phyloP scores from a whole-genome alignment of 129 eudicot species.

The Pittosporum tobira region DNA sequence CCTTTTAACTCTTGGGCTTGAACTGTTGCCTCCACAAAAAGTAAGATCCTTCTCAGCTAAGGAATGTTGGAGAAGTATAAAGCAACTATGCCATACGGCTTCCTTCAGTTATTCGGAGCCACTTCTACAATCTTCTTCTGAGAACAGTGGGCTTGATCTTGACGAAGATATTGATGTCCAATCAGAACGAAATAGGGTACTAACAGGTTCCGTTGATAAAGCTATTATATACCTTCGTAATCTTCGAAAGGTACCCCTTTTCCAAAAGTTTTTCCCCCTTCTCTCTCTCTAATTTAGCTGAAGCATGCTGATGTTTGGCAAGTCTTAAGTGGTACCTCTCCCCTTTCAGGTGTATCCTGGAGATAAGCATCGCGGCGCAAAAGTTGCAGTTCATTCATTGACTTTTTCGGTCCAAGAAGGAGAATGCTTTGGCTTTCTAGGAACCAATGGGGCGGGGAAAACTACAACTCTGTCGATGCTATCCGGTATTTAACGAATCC shows the following conservation, averaged over 20 bases:
- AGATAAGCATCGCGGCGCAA: slow-evolving; percentile 42
- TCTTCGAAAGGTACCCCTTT: slow-evolving; percentile 64
- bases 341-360: slow-evolving; percentile 76
- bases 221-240: slow-evolving; percentile 77
- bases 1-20: slow-evolving; percentile 73
- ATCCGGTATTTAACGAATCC: slow-evolving; percentile 42
- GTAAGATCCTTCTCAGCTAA: slow-evolving; percentile 21
- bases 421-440: slow-evolving; percentile 95
- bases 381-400: slow-evolving; percentile 83
- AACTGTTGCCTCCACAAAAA: slow-evolving; percentile 51
- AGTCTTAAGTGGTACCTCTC: neutral
- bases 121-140: slow-evolving; percentile 52
- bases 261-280: neutral
- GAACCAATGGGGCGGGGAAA: slow-evolving; percentile 99
- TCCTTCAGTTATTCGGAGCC: slow-evolving; percentile 50
- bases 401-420: slow-evolving; percentile 98
- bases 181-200: slow-evolving; percentile 75
- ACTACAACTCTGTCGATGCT: slow-evolving; percentile 95
- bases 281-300: slow-evolving; percentile 6
- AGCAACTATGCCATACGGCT: slow-evolving; percentile 16
- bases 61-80: slow-evolving; percentile 35
- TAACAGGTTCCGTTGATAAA: slow-evolving; percentile 69
- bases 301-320: neutral
- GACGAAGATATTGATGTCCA: slow-evolving; percentile 85
- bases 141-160: slow-evolving; percentile 29